Evolutionary conservation across 2,329 filamentous ascomycete genomes (phyloP).

Genomic region (Fusarium sp.): DNA sequence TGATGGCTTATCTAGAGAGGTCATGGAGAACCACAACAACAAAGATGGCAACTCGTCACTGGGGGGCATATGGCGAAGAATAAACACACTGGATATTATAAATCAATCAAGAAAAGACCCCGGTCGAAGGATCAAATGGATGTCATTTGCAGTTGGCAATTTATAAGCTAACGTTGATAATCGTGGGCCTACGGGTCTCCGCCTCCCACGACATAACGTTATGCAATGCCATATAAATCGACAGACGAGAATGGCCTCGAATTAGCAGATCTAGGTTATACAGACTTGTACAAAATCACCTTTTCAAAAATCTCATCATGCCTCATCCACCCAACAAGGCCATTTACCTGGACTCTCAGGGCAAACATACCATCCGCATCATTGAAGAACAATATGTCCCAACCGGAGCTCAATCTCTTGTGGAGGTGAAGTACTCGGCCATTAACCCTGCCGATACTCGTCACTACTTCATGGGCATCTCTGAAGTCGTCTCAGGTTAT

Average conservation of each 20-base stretch:
- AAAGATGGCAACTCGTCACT: not conserved
- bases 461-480: constrained; percentile 15
- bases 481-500: constrained; percentile 16
- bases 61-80: too few species aligned
- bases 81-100: not conserved
- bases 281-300: not conserved
- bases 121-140: not conserved
- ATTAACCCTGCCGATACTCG: constrained; percentile 33
- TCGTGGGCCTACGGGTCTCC: not conserved
- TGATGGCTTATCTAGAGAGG: too few species aligned
- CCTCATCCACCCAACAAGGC: not conserved
- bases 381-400: constrained; percentile 4
- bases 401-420: not conserved
- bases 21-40: too few species aligned
- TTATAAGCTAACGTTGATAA: not conserved
- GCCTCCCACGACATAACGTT: not conserved
- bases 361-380: not conserved
- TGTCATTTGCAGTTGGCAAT: not conserved
- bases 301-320: not conserved
- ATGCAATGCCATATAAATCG: not conserved
- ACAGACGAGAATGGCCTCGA: not conserved
- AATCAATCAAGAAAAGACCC: not conserved
- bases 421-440: constrained; percentile 28
- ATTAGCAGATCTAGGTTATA: not conserved
- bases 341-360: constrained; percentile 1